phyloP scores from a whole-genome alignment of 176 grass and related monocot genomes.

The Echinochloa phyllopogon region DNA sequence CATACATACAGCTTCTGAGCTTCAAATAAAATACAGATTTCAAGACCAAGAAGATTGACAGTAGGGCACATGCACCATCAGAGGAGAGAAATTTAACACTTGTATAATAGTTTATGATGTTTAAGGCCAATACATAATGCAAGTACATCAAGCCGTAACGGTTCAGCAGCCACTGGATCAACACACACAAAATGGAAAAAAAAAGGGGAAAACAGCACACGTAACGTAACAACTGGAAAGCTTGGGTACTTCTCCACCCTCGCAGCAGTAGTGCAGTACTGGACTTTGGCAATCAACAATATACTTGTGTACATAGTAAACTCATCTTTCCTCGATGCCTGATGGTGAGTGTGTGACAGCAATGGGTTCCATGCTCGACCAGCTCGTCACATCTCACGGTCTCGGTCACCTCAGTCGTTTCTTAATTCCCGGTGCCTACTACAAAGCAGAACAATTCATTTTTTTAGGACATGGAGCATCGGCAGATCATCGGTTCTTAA shows the following conservation, averaged over 20 bases:
- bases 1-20: too few species aligned
- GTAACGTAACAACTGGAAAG: background rate
- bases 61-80: background rate
- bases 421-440: constrained; percentile 42
- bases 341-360: constrained; percentile 5
- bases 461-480: constrained; percentile 31
- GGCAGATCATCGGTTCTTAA: background rate
- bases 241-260: constrained; percentile 48
- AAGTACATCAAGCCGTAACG: constrained; percentile 33
- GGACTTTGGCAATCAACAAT: constrained; percentile 31
- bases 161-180: background rate
- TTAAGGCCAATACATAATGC: constrained; percentile 5
- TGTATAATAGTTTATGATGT: constrained; percentile 22
- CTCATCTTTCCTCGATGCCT: constrained; percentile 36
- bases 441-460: constrained; percentile 12
- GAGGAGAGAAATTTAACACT: background rate
- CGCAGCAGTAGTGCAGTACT: background rate
- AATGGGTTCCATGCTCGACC: constrained; percentile 18
- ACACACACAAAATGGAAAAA: background rate
- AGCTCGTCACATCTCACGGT: constrained; percentile 35
- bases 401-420: background rate
- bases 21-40: background rate
- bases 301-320: constrained; percentile 35
- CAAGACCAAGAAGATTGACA: background rate
- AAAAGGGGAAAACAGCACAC: background rate